Evolutionary conservation across 495 filamentous ascomycete genomes (phyloP).

Genomic region (Aspergillus saccharolyticus): DNA sequence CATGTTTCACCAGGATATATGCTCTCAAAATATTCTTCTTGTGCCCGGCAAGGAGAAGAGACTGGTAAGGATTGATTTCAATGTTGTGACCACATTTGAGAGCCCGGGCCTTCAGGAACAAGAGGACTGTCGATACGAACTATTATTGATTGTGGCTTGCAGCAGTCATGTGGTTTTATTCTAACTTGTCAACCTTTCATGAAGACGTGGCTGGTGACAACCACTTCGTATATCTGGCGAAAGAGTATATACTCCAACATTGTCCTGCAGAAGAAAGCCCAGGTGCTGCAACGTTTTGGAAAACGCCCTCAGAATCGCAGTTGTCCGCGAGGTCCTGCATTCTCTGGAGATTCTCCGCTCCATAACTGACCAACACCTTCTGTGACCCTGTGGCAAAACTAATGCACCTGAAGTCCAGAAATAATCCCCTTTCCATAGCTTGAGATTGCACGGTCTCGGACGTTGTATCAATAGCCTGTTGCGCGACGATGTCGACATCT

Average conservation of each 20-base stretch:
- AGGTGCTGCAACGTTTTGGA: slow-evolving; percentile 31
- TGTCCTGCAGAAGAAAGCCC: slow-evolving; percentile 10
- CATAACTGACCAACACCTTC: slow-evolving; percentile 39
- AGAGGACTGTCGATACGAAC: too few species aligned
- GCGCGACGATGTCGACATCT: not conserved
- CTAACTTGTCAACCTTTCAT: too few species aligned
- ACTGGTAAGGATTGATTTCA: slow-evolving; percentile 26
- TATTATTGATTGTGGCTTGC: too few species aligned
- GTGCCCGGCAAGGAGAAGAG: slow-evolving; percentile 9
- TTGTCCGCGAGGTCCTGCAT: slow-evolving; percentile 30
- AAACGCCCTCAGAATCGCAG: slow-evolving; percentile 42
- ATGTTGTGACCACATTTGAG: slow-evolving; percentile 16
- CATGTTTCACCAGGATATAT: slow-evolving; percentile 22
- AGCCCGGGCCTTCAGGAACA: too few species aligned
- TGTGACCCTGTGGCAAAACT: slow-evolving; percentile 22
- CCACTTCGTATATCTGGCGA: too few species aligned
- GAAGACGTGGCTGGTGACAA: too few species aligned
- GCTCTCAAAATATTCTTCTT: slow-evolving; percentile 22
- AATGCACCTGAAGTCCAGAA: slow-evolving; percentile 12
- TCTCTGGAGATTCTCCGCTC: slow-evolving; percentile 26
- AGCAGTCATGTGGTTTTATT: too few species aligned
- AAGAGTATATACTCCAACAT: not conserved
- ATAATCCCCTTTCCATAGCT: slow-evolving; percentile 10
- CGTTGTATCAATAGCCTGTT: not conserved
- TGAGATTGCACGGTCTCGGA: slow-evolving; percentile 5